Conservation (phyloP, 345 rosid genomes). For the Eutrema heterophyllum region DNA sequence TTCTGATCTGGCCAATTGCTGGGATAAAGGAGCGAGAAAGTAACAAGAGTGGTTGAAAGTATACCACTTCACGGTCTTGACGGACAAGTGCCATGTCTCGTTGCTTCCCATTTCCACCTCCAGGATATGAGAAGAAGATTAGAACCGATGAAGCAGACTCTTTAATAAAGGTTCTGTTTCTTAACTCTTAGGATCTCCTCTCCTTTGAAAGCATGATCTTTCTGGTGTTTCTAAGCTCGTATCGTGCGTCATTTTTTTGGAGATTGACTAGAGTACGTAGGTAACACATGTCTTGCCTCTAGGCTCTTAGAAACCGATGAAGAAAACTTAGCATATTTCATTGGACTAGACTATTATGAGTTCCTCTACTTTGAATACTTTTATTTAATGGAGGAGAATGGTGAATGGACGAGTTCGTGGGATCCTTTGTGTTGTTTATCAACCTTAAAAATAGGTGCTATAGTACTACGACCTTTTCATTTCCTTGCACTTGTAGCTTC, state of each 20-base stretch:
- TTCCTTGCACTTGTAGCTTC: not conserved
- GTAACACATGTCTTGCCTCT: not conserved
- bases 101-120: constrained; percentile 98
- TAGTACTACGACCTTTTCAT: not conserved
- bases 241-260: constrained; percentile 5
- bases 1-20: constrained; percentile 49
- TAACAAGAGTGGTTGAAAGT: constrained; percentile 35
- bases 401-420: not conserved
- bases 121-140: constrained; percentile 91
- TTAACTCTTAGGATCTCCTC: constrained; percentile 47
- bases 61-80: constrained; percentile 29
- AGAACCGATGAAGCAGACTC: constrained; percentile 48
- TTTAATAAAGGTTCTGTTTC: constrained; percentile 63
- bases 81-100: constrained; percentile 80
- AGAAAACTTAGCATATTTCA: not conserved
- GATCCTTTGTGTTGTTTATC: not conserved
- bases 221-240: constrained; percentile 1
- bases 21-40: constrained; percentile 43
- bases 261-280: not conserved
- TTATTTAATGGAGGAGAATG: not conserved
- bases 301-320: not conserved
- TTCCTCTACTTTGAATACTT: not conserved
- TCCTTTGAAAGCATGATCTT: constrained; percentile 10
- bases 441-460: not conserved
- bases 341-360: not conserved